A percentile compares a stretch with the other conserved stretches of the same genome.
These are phyloP conservation scores for Rhizoctonia solani DNA, from an alignment of 1,284 basidiomycete genomes.

Conservation along the genomic window DNA sequence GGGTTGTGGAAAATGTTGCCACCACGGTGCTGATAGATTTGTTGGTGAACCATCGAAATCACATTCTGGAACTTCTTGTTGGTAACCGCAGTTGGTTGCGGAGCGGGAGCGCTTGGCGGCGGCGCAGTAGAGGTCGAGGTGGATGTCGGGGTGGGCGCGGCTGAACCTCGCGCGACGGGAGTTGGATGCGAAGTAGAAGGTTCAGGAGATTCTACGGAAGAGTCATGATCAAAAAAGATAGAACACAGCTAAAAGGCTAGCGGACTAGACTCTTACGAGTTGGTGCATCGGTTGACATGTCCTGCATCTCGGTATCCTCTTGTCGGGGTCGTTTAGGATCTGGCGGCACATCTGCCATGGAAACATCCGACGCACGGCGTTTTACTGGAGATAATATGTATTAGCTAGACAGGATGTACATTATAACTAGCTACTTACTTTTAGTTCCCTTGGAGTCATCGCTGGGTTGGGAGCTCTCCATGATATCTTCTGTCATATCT, in stretches of 20 bases:
- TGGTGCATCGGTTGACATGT: background rate
- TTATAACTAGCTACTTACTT: background rate
- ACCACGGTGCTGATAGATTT: slow-evolving; percentile 81
- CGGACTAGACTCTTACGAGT: slow-evolving; percentile 11
- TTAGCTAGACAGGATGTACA: background rate
- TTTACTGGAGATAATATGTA: background rate
- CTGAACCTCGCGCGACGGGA: background rate
- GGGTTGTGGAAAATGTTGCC: slow-evolving; percentile 90
- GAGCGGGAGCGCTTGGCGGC: slow-evolving; percentile 43
- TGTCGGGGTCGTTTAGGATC: slow-evolving; percentile 24
- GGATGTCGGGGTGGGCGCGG: slow-evolving; percentile 33
- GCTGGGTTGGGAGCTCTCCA: slow-evolving; percentile 18
- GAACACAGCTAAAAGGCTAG: background rate
- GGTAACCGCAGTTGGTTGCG: slow-evolving; percentile 42
- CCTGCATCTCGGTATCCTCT: slow-evolving; percentile 22
- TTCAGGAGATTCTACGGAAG: slow-evolving; percentile 37
- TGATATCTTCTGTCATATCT: background rate
- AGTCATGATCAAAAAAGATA: slow-evolving; percentile 31
- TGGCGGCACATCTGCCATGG: slow-evolving; percentile 8
- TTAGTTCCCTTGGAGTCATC: slow-evolving; percentile 8
- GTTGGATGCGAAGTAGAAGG: slow-evolving; percentile 47
- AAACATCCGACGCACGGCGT: slow-evolving; percentile 22
- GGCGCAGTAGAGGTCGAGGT: slow-evolving; percentile 28
- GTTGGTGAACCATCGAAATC: slow-evolving; percentile 76
- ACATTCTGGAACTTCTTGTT: slow-evolving; percentile 79